Evolutionary conservation across 176 grass and related monocot genomes (phyloP).

Genomic region (Avena sativa): DNA sequence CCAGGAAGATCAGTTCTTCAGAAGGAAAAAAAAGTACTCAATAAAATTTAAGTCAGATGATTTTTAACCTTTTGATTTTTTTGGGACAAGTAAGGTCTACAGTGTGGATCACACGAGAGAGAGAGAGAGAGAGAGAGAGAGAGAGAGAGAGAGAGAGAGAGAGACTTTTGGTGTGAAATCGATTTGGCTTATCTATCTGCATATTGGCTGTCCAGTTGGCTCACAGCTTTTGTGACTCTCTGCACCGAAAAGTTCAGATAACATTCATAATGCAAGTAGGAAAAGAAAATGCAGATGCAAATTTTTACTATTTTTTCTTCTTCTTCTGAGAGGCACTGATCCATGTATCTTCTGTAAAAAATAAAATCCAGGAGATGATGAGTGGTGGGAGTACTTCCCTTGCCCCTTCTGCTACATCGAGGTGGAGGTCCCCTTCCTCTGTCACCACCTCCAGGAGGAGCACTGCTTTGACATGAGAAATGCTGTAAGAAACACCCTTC

Average conservation of each 20-base stretch:
- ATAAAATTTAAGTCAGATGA: neutral
- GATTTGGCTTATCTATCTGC: neutral
- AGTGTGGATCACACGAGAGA: neutral
- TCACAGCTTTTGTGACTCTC: conserved; percentile 12
- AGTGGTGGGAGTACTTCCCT: conserved; percentile 70
- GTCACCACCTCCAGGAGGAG: conserved; percentile 66
- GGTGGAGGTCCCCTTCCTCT: conserved; percentile 59
- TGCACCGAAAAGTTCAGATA: neutral
- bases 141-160: neutral
- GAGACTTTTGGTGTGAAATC: neutral
- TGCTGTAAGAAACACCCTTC: conserved; percentile 37
- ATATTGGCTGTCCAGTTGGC: neutral
- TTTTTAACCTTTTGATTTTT: neutral
- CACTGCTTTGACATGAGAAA: conserved; percentile 75
- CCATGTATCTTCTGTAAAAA: neutral
- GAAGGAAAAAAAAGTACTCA: neutral
- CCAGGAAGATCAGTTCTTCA: neutral
- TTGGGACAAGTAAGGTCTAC: neutral
- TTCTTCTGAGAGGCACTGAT: neutral
- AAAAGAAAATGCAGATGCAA: conserved; percentile 3
- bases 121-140: no score
- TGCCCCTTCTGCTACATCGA: conserved; percentile 74
- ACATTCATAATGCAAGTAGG: neutral
- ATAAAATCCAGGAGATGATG: conserved; percentile 50
- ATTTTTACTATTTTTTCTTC: neutral